Conservation (phyloP, 2,329 filamentous ascomycete genomes). For the Phoma sp. region DNA sequence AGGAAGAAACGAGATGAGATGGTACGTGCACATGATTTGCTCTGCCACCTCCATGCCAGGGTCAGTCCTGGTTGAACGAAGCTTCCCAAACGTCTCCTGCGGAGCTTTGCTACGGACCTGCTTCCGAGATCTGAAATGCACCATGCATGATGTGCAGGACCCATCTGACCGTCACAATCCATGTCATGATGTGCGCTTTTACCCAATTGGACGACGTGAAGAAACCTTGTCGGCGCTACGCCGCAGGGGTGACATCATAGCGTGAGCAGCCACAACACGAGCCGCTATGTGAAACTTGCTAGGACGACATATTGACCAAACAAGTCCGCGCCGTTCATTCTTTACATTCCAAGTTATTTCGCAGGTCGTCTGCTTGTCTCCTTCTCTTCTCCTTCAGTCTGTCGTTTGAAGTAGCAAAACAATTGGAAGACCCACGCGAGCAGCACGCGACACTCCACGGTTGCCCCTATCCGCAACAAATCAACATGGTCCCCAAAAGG, state of each 20-base stretch:
- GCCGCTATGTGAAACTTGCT: constrained; percentile 18
- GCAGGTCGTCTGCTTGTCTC: not conserved
- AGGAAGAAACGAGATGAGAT: not conserved
- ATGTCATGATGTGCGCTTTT: not conserved
- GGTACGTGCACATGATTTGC: not conserved
- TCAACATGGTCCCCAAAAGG: constrained; percentile 24
- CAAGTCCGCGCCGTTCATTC: constrained; percentile 1
- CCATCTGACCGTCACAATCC: no score
- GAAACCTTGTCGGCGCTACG: constrained; percentile 8
- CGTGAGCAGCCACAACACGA: constrained; percentile 5
- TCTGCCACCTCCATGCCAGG: constrained; percentile 1
- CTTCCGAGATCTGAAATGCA: not conserved
- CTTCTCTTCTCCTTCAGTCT: not conserved
- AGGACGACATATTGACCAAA: constrained; percentile 3
- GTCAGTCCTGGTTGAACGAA: not conserved
- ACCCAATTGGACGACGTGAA: constrained; percentile 2
- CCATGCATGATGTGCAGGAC: not conserved
- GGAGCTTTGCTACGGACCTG: not conserved
- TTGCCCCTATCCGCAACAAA: constrained; percentile 3
- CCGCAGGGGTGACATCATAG: constrained; percentile 11
- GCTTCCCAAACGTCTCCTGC: not conserved
- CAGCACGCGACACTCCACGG: not conserved
- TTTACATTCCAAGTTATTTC: not conserved
- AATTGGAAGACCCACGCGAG: not conserved
- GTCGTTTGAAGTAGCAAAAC: not conserved